phyloP scores from a whole-genome alignment of 257 asterid genomes.

The Solanum dulcamara region DNA sequence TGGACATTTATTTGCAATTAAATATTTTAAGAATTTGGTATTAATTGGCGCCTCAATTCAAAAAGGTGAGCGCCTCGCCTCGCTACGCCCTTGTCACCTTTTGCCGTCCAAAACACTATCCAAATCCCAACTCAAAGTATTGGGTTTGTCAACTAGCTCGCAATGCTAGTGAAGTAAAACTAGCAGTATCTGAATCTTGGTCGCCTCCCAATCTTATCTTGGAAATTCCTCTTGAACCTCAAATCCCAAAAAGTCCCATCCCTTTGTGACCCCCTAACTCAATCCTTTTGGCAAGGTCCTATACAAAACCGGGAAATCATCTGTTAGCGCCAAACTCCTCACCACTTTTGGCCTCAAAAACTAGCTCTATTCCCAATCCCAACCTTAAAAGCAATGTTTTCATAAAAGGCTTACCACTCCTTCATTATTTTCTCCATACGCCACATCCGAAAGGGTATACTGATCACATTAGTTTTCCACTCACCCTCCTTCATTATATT shows the following conservation, averaged over 20 bases:
- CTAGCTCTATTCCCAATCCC: not conserved
- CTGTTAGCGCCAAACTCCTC: not conserved
- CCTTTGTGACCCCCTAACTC: not conserved
- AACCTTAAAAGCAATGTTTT: not conserved
- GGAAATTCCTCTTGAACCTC: not conserved
- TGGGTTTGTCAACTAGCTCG: not conserved
- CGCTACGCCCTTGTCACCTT: too few relatives aligned
- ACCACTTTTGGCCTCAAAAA: not conserved
- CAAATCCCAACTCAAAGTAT: not conserved
- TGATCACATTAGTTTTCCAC: not conserved
- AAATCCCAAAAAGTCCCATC: not conserved
- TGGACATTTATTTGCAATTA: too few relatives aligned
- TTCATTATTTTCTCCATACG: not conserved
- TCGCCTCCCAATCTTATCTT: not conserved
- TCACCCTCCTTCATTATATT: not conserved
- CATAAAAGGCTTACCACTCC: not conserved
- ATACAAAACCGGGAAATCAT: not conserved
- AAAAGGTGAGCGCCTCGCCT: too few relatives aligned
- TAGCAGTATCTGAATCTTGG: not conserved
- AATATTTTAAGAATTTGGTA: too few relatives aligned
- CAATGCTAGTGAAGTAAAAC: not conserved
- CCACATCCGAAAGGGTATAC: not conserved
- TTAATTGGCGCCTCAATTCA: too few relatives aligned
- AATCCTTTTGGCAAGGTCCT: not conserved
- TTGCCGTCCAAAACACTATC: too few relatives aligned